These are phyloP conservation scores for Xylaria digitata DNA, from an alignment of 2,329 filamentous ascomycete species.

Conservation along the genomic window DNA sequence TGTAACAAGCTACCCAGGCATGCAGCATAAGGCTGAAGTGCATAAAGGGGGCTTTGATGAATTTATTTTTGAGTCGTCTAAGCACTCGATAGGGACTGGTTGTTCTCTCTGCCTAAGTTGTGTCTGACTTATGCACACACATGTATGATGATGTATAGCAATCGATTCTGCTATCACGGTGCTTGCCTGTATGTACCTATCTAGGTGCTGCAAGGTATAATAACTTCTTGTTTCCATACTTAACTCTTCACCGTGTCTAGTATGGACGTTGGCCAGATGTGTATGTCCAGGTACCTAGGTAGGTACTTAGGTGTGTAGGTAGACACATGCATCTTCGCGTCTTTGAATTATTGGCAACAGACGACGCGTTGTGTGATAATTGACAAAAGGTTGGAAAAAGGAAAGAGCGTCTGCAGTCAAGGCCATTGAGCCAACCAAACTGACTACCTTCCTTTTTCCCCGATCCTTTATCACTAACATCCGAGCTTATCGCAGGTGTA, in stretches of 20 bases:
- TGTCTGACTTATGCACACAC: conserved; percentile 14
- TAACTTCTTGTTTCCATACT: background rate
- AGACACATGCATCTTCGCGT: no score
- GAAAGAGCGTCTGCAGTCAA: conserved; percentile 1
- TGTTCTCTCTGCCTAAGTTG: conserved; percentile 5
- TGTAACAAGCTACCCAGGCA: no score
- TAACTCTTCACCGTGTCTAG: no score
- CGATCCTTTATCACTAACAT: background rate
- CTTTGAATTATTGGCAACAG: no score
- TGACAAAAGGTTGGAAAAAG: conserved; percentile 8
- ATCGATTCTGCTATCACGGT: no score
- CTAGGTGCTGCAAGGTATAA: background rate
- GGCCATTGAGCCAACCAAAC: background rate
- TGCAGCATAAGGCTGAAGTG: background rate
- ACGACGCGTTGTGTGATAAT: background rate
- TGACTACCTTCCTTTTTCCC: background rate
- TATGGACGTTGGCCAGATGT: no score
- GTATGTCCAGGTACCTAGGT: background rate
- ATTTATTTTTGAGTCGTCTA: background rate
- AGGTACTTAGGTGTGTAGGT: no score
- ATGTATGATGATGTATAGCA: background rate
- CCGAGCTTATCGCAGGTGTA: no score
- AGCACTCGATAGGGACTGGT: background rate
- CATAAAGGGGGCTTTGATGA: conserved; percentile 9
- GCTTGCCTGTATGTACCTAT: background rate